Percentiles rank a stretch among this genome's conserved stretches.
Conservation (phyloP, 2,329 filamentous ascomycete genomes). For the Blastomyces parvus region DNA sequence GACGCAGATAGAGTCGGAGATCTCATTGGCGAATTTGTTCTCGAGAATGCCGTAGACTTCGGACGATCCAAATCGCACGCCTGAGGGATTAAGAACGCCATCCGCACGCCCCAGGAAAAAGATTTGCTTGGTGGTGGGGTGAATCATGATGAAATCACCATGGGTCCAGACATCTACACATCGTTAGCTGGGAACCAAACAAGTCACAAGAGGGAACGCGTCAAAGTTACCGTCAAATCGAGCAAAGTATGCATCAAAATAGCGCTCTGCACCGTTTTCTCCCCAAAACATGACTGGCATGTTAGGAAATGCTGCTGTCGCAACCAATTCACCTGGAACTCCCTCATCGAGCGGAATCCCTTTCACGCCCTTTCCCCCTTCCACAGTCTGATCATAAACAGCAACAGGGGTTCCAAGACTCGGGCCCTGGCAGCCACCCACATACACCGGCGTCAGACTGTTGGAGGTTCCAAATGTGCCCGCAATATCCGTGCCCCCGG, state of each 20-base stretch:
- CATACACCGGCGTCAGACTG: constrained; percentile 56
- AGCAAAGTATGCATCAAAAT: constrained; percentile 46
- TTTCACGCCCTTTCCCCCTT: constrained; percentile 38
- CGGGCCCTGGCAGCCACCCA: constrained; percentile 48
- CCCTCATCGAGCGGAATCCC: constrained; percentile 51
- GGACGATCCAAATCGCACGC: constrained; percentile 67
- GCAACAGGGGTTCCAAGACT: constrained; percentile 46
- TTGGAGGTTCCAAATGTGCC: constrained; percentile 44
- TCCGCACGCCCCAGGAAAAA: constrained; percentile 42
- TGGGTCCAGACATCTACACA: constrained; percentile 62
- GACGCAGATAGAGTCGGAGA: constrained; percentile 69
- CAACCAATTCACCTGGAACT: constrained; percentile 65
- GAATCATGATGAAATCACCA: constrained; percentile 65
- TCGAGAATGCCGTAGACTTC: constrained; percentile 67
- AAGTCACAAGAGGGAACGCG: constrained; percentile 27
- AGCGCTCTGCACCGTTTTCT: constrained; percentile 45
- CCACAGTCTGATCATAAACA: constrained; percentile 49
- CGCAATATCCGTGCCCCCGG: constrained; percentile 66
- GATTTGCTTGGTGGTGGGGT: constrained; percentile 54
- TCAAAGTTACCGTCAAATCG: constrained; percentile 42
- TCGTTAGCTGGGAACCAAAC: constrained; percentile 54
- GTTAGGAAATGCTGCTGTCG: constrained; percentile 62
- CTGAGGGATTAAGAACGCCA: constrained; percentile 69
- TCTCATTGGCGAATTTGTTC: constrained; percentile 47
- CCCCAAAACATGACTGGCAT: constrained; percentile 59